A percentile compares a stretch with the other conserved stretches of the same genome.
Conservation (phyloP, 2,329 filamentous ascomycete genomes). For the Exserohilum rostratum region DNA sequence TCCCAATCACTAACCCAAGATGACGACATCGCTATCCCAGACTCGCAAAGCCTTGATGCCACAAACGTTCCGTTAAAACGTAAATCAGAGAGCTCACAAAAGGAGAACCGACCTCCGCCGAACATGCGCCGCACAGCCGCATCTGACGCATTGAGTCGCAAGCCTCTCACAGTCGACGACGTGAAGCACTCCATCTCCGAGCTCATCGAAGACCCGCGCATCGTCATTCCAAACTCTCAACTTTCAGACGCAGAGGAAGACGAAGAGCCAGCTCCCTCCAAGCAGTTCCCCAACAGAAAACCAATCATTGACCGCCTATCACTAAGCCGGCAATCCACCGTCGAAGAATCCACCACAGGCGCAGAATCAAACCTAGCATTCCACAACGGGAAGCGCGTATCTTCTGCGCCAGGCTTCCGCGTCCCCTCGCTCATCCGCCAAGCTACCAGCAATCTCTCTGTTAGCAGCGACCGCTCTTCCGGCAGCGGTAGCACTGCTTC, state of each 20-base stretch:
- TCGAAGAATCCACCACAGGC: constrained; percentile 32
- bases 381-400: constrained; percentile 50
- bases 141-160: constrained; percentile 61
- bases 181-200: constrained; percentile 84
- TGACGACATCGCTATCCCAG: constrained; percentile 36
- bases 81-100: constrained; percentile 51
- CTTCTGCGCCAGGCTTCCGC: constrained; percentile 59
- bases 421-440: constrained; percentile 74
- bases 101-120: constrained; percentile 59
- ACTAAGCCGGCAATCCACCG: constrained; percentile 62
- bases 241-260: constrained; percentile 49
- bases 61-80: constrained; percentile 46
- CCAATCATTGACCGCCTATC: constrained; percentile 74
- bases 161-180: constrained; percentile 76
- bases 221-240: constrained; percentile 63
- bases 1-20: constrained; percentile 15
- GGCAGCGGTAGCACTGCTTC: constrained; percentile 6
- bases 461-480: constrained; percentile 43
- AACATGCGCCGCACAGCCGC: constrained; percentile 65
- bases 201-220: constrained; percentile 70
- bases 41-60: constrained; percentile 44
- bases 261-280: constrained; percentile 14
- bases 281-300: constrained; percentile 48
- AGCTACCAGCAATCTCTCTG: constrained; percentile 65
- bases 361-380: constrained; percentile 61